Evolutionary conservation across 2,329 filamentous ascomycete genomes (phyloP), one percentile per base, ranked within the genome.

Genomic region (Sordariomycetes sp.): DNA sequence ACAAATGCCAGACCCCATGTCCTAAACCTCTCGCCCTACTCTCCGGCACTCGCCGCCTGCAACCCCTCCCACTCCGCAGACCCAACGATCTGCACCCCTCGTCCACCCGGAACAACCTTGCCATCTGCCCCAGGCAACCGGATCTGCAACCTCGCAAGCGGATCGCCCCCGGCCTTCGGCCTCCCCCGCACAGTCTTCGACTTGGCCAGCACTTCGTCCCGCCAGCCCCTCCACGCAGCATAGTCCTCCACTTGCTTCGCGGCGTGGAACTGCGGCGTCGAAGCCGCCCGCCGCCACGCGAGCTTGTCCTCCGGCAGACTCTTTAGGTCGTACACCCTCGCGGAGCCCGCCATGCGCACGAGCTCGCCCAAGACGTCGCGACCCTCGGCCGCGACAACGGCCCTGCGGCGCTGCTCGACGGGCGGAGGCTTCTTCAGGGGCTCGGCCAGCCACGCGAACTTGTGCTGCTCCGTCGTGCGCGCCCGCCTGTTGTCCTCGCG

Each of bases 401-500:
- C 72, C 59, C 72, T 72, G 55, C 77, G 72, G 62, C 78, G 73
- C 61, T 80, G 74, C 10, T 75, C 70, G 4, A 74, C 66, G n/a
- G 62, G 68, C n/a, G 62, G 58, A 22, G 73, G 66, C 62, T 74
- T 74, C 62, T 66, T 72, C 32, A 89, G 74, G 17, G 85, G 85
- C 67, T 83, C 78, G 3, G 80, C 73, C 17, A 73, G 63, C 85
- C 86, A 89, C 60, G 81, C 79, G 64, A 80, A 70, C 58, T 69
- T 71, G 48, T 74, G 68, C 64, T 82, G 76, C 65, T 85, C 81
- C 17, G 71, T 74, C 54, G 81, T 69, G 20, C 85, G 77, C 1
- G 83, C 80, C 3, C 82, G 79, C 50, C 77, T 74, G 68, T 82
- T 87, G 64, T 89, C 85, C 62, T 86, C 80, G 28, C 84, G 77